Conservation (phyloP, 176 grass and related monocot genomes). For the Panicum miliaceum region DNA sequence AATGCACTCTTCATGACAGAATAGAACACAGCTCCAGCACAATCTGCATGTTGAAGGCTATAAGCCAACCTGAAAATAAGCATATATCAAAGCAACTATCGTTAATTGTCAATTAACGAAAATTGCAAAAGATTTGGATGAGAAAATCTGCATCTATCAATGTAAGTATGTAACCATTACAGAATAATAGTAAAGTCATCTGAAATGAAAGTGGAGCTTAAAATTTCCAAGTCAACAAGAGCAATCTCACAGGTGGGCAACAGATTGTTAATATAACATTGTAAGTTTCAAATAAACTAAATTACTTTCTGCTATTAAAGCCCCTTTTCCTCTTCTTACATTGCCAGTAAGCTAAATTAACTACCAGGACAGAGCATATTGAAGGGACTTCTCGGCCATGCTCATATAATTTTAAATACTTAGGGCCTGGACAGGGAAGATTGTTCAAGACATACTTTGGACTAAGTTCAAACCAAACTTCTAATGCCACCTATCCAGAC, state of each 20-base stretch:
- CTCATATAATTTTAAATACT: background rate
- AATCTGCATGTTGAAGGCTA: slow-evolving; percentile 80
- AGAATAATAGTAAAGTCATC: slow-evolving; percentile 3
- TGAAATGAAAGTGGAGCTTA: slow-evolving; percentile 1
- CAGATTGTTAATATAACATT: background rate
- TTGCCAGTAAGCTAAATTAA: background rate
- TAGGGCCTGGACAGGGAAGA: background rate
- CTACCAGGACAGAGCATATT: background rate
- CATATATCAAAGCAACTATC: slow-evolving; percentile 4
- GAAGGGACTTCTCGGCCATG: slow-evolving; percentile 7
- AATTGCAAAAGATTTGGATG: background rate
- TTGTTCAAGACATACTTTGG: background rate
- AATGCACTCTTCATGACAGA: slow-evolving; percentile 75
- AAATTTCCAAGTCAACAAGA: slow-evolving; percentile 5
- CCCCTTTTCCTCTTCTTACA: background rate
- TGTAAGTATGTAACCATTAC: slow-evolving; percentile 23
- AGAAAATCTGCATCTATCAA: background rate
- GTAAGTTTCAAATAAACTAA: background rate
- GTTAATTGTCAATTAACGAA: background rate
- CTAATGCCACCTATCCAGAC: background rate
- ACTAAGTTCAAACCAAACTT: background rate
- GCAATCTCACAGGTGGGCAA: background rate
- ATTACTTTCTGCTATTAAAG: background rate
- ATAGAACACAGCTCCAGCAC: slow-evolving; percentile 82
- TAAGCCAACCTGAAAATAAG: slow-evolving; percentile 75